Base-by-base conservation (phyloP, 257 asterid species). In the Solanum sparsipilum region DNA sequence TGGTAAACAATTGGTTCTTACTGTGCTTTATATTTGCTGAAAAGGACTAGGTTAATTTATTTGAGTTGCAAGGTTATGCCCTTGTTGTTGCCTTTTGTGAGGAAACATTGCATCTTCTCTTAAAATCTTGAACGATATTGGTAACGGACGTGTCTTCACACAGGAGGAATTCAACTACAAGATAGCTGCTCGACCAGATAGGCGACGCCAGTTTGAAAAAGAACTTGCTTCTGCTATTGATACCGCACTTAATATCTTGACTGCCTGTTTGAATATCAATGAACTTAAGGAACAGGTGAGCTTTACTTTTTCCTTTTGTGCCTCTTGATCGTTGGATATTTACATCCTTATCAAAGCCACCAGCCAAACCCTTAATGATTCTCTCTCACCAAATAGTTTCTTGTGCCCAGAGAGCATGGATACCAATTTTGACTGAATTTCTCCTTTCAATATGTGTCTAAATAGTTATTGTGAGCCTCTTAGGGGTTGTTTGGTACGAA, bases 161-260 rank as follows among this genome's bases (percentile, higher is more conserved):
- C 98, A 97, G 99, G 99, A 97, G 95, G 93, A 91, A 89, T 93
- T 93, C 93, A 97, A 97, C 94, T 94, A 96, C 93, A 96, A 96
- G 93, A 97, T 97, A 90, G 94, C 99, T 74, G 98, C 94, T 73
- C 98, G 99, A 76, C 99, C 98, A 89, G 99, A 97, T 87, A 94
- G 99, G 91, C 98, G 99, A 46, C 99, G 99, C 87, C 93, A 88
- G 86, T 95, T 97, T 31, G 99, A 96, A 92, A 90, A 92, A 72
- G 99, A 97, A 91, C 98, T 97, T 87, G 94, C 96, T 87, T 95
- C 96, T 46, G 95, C 95, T 78, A 91, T 93, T 87, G 98, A 96
- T 91, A 89, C 91, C 65, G 96, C 99, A 85, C 98, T 96, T 88
- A 90, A 91, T 89, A 91, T 97, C 90, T 93, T 97, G 92, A 95